A percentile compares a stretch with the other conserved stretches of the same genome.
These are phyloP conservation scores for Blastocystis sp. DNA, from an alignment of 352 stramenopile genomes.

Conservation along the genomic window DNA sequence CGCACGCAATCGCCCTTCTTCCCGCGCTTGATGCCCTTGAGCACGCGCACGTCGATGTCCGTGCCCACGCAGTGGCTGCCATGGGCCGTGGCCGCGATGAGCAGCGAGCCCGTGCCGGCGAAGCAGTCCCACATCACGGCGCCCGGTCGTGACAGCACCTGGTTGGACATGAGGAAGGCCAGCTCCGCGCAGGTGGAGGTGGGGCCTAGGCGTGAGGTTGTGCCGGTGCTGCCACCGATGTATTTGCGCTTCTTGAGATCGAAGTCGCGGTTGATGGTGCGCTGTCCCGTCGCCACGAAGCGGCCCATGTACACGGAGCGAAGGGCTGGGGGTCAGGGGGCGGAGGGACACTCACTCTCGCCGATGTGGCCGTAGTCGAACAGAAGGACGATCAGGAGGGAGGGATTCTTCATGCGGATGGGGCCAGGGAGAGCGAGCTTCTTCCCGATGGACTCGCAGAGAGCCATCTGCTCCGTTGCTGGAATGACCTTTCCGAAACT, in stretches of 20 bases:
- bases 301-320: constrained; percentile 75
- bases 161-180: constrained; percentile 89
- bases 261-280: constrained; percentile 80
- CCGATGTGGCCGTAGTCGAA: constrained; percentile 76
- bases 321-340: constrained; percentile 20
- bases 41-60: constrained; percentile 91
- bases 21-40: constrained; percentile 82
- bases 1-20: constrained; percentile 76
- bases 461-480: constrained; percentile 76
- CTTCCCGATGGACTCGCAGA: constrained; percentile 75
- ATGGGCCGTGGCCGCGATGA: constrained; percentile 87
- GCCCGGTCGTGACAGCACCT: constrained; percentile 71
- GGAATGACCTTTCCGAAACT: constrained; percentile 81
- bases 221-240: neutral
- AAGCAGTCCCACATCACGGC: constrained; percentile 89
- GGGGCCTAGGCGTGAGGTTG: constrained; percentile 88
- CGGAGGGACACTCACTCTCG: constrained; percentile 71
- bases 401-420: constrained; percentile 77
- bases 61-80: constrained; percentile 88
- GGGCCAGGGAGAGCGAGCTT: constrained; percentile 77
- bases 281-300: constrained; percentile 69
- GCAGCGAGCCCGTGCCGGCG: constrained; percentile 91
- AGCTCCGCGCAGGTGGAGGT: constrained; percentile 95
- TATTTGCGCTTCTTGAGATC: constrained; percentile 85
- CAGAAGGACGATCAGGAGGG: constrained; percentile 79